Conservation (phyloP, 805 yeast genomes). For the Sugiyamaella floridensis region DNA sequence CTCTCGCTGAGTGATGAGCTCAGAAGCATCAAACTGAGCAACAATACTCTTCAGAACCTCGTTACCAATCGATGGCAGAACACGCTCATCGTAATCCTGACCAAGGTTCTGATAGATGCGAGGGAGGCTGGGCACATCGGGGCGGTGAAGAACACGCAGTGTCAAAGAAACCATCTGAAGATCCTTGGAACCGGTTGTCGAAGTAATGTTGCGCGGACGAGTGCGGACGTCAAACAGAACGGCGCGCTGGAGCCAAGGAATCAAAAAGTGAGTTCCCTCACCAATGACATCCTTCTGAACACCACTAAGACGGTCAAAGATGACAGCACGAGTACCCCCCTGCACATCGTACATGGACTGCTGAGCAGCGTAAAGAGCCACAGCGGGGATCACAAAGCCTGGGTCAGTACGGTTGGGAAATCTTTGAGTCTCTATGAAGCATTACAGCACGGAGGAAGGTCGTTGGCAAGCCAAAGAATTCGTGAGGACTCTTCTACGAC, state of each 20-base stretch:
- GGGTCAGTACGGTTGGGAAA: conserved; percentile 1
- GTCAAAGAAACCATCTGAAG: conserved; percentile 93
- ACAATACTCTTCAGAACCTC: conserved; percentile 85
- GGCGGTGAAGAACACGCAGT: conserved; percentile 87
- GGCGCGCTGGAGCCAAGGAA: conserved; percentile 96
- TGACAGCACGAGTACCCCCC: conserved; percentile 94
- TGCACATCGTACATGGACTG: conserved; percentile 87
- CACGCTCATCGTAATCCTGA: conserved; percentile 90
- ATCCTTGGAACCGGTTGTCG: conserved; percentile 96
- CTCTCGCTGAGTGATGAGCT: conserved; percentile 94
- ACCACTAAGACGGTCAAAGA: conserved; percentile 86
- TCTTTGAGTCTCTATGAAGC: too few species aligned
- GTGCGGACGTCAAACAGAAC: conserved; percentile 88
- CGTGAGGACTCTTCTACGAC: too few species aligned
- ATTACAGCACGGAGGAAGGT: too few species aligned
- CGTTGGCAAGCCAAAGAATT: too few species aligned
- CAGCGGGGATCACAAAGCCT: conserved; percentile 26
- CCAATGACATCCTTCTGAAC: conserved; percentile 84
- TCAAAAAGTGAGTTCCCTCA: conserved; percentile 91
- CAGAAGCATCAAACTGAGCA: conserved; percentile 94
- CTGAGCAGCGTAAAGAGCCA: conserved; percentile 49
- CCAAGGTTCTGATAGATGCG: conserved; percentile 86
- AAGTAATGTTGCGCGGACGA: conserved; percentile 84
- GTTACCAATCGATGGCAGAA: conserved; percentile 85
- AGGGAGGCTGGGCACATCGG: conserved; percentile 79